Percentiles rank a stretch among this genome's conserved stretches.
Conservation (phyloP, 2,329 filamentous ascomycete species). For the Ascochyta clinopodiicola region DNA sequence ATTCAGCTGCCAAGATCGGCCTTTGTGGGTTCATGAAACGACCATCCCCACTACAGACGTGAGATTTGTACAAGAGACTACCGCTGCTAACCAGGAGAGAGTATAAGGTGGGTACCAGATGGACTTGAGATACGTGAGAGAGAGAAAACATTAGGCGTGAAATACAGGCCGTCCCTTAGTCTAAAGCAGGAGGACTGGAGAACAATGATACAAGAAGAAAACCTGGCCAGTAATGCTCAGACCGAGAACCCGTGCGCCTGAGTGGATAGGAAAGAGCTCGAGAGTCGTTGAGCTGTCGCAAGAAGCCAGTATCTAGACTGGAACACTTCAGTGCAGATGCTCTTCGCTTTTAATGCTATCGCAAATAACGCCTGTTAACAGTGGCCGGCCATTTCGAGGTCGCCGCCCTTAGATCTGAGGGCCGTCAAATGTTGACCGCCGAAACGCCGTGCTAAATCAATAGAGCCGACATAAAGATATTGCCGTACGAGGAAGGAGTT, state of each 20-base stretch:
- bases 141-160: constrained; percentile 30
- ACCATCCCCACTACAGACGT: constrained; percentile 19
- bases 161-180: constrained; percentile 24
- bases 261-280: constrained; percentile 17
- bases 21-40: constrained; percentile 32
- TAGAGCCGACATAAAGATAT: constrained; percentile 28
- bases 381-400: constrained; percentile 32
- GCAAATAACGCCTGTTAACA: constrained; percentile 27
- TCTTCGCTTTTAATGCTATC: constrained; percentile 43
- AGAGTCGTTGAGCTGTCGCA: constrained; percentile 20
- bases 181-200: constrained; percentile 11
- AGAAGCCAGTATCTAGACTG: constrained; percentile 34
- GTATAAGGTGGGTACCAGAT: constrained; percentile 30
- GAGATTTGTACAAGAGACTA: constrained; percentile 25
- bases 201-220: constrained; percentile 29
- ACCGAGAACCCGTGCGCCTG: constrained; percentile 14
- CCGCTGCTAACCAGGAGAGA: constrained; percentile 10
- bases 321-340: constrained; percentile 38
- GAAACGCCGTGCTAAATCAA: constrained; percentile 48
- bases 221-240: constrained; percentile 25
- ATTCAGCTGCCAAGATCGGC: constrained; percentile 37
- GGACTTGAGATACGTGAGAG: constrained; percentile 19
- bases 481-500: constrained; percentile 16
- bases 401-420: constrained; percentile 29
- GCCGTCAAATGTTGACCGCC: constrained; percentile 30